phyloP scores from a whole-genome alignment of 768 basidiomycete genomes.

The Porphyrellus cyaneotinctus region DNA sequence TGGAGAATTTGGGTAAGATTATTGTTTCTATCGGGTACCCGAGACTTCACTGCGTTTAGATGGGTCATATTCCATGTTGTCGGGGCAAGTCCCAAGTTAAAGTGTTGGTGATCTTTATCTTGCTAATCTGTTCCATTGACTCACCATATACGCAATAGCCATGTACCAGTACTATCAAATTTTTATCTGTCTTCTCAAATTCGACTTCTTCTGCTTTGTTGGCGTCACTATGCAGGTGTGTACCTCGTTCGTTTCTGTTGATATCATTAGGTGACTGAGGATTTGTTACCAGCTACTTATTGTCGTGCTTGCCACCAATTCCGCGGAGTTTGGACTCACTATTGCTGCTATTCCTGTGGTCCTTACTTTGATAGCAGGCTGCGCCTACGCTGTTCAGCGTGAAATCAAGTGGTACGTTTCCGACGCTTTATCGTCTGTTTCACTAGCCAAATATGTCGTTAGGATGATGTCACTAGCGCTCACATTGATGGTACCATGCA shows the following conservation, averaged over 20 bases:
- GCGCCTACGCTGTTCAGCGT: conserved; percentile 67
- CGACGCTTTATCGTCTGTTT: not conserved
- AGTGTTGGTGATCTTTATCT: conserved; percentile 46
- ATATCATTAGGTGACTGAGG: not conserved
- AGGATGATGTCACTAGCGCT: conserved; percentile 70
- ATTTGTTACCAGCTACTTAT: conserved; percentile 63
- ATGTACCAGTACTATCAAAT: conserved; percentile 91
- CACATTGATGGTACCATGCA: conserved; percentile 72
- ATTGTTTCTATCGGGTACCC: not conserved
- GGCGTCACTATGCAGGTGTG: conserved; percentile 86
- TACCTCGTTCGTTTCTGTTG: not conserved
- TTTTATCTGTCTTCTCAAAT: conserved; percentile 82
- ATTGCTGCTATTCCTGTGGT: conserved; percentile 82
- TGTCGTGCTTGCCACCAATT: conserved; percentile 57
- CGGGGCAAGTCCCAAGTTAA: conserved; percentile 80
- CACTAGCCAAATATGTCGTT: not conserved
- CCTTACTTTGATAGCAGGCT: conserved; percentile 58
- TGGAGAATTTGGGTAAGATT: conserved; percentile 73
- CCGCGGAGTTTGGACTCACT: conserved; percentile 78
- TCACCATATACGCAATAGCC: conserved; percentile 37
- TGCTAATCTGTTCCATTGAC: not conserved
- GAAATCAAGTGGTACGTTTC: conserved; percentile 70
- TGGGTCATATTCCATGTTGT: conserved; percentile 92
- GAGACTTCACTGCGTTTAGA: conserved; percentile 35
- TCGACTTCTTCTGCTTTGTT: conserved; percentile 84